Conservation (phyloP, 2,329 filamentous ascomycete species). For the Diaporthe sp. region DNA sequence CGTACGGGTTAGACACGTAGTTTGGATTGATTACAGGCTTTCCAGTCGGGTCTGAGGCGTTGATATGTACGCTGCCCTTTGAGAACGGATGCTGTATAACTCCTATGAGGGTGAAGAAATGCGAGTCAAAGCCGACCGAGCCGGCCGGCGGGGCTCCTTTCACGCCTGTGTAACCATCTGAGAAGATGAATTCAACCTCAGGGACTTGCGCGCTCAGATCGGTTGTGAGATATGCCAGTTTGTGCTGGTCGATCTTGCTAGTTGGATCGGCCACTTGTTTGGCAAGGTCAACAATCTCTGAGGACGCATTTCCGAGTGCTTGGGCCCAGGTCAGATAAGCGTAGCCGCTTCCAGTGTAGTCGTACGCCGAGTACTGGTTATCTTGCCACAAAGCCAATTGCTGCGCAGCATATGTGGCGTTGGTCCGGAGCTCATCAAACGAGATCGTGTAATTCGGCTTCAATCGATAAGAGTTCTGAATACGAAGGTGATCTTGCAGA, state of each 20-base stretch:
- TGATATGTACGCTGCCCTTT: conserved; percentile 27
- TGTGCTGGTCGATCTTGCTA: conserved; percentile 15
- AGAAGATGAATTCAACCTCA: conserved; percentile 21
- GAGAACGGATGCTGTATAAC: conserved; percentile 28
- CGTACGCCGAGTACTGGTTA: conserved; percentile 39
- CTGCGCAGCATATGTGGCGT: conserved; percentile 35
- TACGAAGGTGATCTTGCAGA: conserved; percentile 58
- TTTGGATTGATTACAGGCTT: conserved; percentile 9
- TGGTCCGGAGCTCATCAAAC: conserved; percentile 39
- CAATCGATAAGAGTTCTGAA: conserved; percentile 45
- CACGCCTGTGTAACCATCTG: not conserved
- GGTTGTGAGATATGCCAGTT: conserved; percentile 18
- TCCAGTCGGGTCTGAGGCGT: conserved; percentile 13
- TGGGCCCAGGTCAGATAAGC: conserved; percentile 23
- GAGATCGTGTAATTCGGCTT: conserved; percentile 37
- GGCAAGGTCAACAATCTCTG: not conserved
- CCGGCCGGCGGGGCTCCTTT: conserved; percentile 21
- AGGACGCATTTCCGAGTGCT: conserved; percentile 11
- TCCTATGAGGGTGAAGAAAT: conserved; percentile 13
- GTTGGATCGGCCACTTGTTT: not conserved
- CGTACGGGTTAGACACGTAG: conserved; percentile 16
- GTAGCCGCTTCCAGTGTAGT: conserved; percentile 15
- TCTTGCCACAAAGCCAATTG: conserved; percentile 39
- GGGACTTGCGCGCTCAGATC: not conserved
- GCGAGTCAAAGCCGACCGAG: conserved; percentile 1